A percentile compares a stretch with the other conserved stretches of the same genome.
These are phyloP conservation scores for Talaromyces proteolyticus DNA, from an alignment of 495 filamentous ascomycete species.

Conservation along the genomic window DNA sequence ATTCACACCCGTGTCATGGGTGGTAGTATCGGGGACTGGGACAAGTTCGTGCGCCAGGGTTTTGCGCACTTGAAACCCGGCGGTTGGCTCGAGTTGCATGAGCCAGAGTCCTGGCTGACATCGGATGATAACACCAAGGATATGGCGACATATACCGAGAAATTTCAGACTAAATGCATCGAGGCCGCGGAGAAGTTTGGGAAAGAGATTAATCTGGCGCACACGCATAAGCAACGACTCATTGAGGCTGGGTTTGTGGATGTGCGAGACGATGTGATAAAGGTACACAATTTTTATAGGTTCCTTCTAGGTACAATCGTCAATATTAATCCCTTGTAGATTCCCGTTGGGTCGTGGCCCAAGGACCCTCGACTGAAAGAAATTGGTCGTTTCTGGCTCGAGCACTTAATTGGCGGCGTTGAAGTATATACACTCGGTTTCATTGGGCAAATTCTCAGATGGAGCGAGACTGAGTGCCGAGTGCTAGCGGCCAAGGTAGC, in stretches of 20 bases:
- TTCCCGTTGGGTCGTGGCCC: constrained; percentile 31
- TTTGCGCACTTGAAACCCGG: constrained; percentile 27
- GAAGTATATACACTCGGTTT: constrained; percentile 2
- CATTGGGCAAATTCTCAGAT: neutral
- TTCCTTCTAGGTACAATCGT: constrained; percentile 13
- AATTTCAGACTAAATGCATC: constrained; percentile 14
- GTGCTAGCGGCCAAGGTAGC: neutral
- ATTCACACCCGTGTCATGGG: constrained; percentile 31
- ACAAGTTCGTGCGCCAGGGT: constrained; percentile 25
- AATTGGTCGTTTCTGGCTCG: constrained; percentile 19
- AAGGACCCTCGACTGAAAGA: constrained; percentile 31
- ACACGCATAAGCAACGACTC: constrained; percentile 15
- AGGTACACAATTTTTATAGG: constrained; percentile 17
- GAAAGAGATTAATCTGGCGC: constrained; percentile 15
- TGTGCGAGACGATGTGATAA: constrained; percentile 12
- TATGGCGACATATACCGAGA: constrained; percentile 20
- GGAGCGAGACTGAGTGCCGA: constrained; percentile 1
- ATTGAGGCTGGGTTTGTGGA: constrained; percentile 24
- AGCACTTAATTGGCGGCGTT: neutral
- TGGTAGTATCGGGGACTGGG: constrained; percentile 26
- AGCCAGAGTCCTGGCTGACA: constrained; percentile 21
- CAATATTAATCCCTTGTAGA: neutral
- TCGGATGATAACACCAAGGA: constrained; percentile 23
- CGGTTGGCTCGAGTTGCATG: constrained; percentile 31
- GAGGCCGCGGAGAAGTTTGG: constrained; percentile 11